phyloP scores from a whole-genome alignment of 2,329 filamentous ascomycete genomes.

The Xylariomycetidae sp. region DNA sequence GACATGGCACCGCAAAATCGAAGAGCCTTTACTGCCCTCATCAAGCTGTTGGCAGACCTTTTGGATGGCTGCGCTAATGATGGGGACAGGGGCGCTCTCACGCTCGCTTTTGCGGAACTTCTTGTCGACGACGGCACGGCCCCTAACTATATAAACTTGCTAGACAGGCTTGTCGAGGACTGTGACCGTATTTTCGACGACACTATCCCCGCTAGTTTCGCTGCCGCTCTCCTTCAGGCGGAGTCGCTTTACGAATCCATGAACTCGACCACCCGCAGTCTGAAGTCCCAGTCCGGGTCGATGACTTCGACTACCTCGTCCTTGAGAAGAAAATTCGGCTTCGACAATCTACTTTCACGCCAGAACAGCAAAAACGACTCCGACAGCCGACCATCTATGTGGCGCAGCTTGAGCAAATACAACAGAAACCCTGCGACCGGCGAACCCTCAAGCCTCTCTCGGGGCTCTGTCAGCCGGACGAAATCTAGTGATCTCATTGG shows the following conservation, averaged over 20 bases:
- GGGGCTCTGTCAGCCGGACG: slow-evolving; percentile 60
- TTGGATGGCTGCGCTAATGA: slow-evolving; percentile 88
- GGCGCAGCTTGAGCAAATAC: slow-evolving; percentile 85
- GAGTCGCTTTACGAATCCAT: slow-evolving; percentile 51
- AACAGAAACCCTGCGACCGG: slow-evolving; percentile 52
- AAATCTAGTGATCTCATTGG: slow-evolving; percentile 69
- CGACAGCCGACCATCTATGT: slow-evolving; percentile 69
- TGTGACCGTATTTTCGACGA: slow-evolving; percentile 84
- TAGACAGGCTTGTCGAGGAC: slow-evolving; percentile 85
- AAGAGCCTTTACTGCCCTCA: slow-evolving; percentile 74
- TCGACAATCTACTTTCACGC: slow-evolving; percentile 68
- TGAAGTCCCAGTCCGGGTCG: slow-evolving; percentile 64
- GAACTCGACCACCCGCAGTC: slow-evolving; percentile 50
- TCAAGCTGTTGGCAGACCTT: slow-evolving; percentile 80
- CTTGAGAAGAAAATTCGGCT: slow-evolving; percentile 75
- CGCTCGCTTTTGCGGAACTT: slow-evolving; percentile 81
- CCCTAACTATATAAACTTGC: slow-evolving; percentile 77
- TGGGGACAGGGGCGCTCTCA: slow-evolving; percentile 81
- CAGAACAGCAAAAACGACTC: slow-evolving; percentile 71
- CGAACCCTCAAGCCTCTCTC: slow-evolving; percentile 60
- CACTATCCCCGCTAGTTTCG: slow-evolving; percentile 27
- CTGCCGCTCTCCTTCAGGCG: slow-evolving; percentile 31
- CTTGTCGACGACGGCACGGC: slow-evolving; percentile 72
- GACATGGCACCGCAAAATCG: slow-evolving; percentile 65
- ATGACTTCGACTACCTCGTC: slow-evolving; percentile 83